Conservation (phyloP, 1,139 yeast genomes). For the Kluyveromyces marxianus region DNA sequence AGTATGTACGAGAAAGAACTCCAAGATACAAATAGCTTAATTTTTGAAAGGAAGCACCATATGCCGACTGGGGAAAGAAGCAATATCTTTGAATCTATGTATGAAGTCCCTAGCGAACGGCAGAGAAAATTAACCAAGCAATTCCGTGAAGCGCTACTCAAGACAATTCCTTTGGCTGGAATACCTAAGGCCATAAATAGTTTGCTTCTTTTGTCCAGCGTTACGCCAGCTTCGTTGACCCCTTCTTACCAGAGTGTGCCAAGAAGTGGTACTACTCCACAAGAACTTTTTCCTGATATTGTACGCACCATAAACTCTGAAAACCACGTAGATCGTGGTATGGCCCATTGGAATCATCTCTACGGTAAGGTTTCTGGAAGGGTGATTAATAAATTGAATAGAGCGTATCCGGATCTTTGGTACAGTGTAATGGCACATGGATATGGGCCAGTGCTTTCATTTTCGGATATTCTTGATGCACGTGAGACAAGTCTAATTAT, state of each 20-base stretch:
- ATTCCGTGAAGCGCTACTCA: conserved; percentile 68
- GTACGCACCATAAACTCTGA: conserved; percentile 2
- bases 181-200: conserved; percentile 82
- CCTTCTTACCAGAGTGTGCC: conserved; percentile 8
- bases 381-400: conserved; percentile 57
- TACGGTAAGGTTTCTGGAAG: conserved; percentile 69
- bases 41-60: too few relatives aligned
- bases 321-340: conserved; percentile 40
- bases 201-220: conserved; percentile 53
- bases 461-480: conserved; percentile 52
- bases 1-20: conserved; percentile 12
- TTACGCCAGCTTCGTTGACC: conserved; percentile 49
- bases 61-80: too few relatives aligned
- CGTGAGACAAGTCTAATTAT: conserved; percentile 73
- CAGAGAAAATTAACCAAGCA: conserved; percentile 42
- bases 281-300: conserved; percentile 3
- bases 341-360: conserved; percentile 64
- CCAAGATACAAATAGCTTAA: too few relatives aligned
- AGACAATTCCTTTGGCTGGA: conserved; percentile 72
- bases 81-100: conserved; percentile 15
- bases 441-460: conserved; percentile 71
- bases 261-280: conserved; percentile 3
- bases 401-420: conserved; percentile 83
- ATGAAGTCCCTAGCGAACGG: conserved; percentile 15
- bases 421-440: conserved; percentile 63